These are phyloP conservation scores for Martensiomyces pterosporus DNA, from an alignment of 192 early-diverging fungal species.

Conservation along the genomic window DNA sequence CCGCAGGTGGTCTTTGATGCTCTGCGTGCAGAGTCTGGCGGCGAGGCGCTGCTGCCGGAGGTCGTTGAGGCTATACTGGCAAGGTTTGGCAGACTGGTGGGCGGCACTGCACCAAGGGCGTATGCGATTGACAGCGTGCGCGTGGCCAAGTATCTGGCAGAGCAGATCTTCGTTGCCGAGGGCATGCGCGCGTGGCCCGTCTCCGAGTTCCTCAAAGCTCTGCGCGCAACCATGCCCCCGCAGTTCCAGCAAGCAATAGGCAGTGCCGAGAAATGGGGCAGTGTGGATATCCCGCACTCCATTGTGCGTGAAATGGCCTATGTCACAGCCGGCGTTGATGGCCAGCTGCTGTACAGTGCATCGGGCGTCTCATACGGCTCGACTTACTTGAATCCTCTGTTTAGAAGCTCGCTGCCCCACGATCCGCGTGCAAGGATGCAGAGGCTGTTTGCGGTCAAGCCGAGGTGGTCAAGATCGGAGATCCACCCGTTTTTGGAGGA, in stretches of 20 bases:
- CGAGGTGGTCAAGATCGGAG: slow-evolving; percentile 28
- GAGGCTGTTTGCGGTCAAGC: slow-evolving; percentile 33
- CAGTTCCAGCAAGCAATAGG: slow-evolving; percentile 12
- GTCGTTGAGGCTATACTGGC: slow-evolving; percentile 31
- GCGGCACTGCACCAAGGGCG: background rate
- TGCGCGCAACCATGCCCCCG: slow-evolving; percentile 41
- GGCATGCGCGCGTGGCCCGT: slow-evolving; percentile 30
- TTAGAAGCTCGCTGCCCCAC: slow-evolving; percentile 16
- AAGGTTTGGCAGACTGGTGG: slow-evolving; percentile 8
- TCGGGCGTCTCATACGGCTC: slow-evolving; percentile 6
- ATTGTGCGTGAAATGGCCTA: slow-evolving; percentile 42
- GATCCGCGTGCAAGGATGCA: slow-evolving; percentile 30
- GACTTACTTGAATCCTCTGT: slow-evolving; percentile 27
- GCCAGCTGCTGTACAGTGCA: slow-evolving; percentile 14
- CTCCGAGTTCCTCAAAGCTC: slow-evolving; percentile 30
- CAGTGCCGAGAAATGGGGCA: slow-evolving; percentile 18
- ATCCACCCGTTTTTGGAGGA: slow-evolving; percentile 44
- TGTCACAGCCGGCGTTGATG: slow-evolving; percentile 19
- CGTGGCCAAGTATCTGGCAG: slow-evolving; percentile 37
- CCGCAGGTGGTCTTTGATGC: slow-evolving; percentile 10
- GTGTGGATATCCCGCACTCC: slow-evolving; percentile 22
- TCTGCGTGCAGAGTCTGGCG: slow-evolving; percentile 13
- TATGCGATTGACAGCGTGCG: slow-evolving; percentile 23
- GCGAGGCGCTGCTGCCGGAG: slow-evolving; percentile 9
- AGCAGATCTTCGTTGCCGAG: slow-evolving; percentile 38